Base-by-base conservation (phyloP, 176 grass and related monocot species). In the Juncus inflexus region DNA sequence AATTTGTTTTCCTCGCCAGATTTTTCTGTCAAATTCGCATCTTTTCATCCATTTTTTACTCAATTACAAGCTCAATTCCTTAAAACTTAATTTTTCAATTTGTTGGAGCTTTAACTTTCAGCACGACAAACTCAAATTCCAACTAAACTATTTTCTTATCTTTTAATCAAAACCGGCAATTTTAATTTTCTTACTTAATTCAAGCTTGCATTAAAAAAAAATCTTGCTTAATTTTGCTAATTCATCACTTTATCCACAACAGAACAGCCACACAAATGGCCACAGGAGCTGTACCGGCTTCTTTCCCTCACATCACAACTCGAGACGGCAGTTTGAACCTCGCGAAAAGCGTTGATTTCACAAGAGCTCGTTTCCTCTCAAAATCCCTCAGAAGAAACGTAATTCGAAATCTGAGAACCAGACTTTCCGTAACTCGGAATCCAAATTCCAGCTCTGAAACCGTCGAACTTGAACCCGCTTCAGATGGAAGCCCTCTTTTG, bases 401-500 rank as follows among this genome's bases (percentile, higher is more conserved):
- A 28, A 15, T 66, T 39, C 69, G 63, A 41, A 74, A 67, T 5
- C 74, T 77, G 0, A 79, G 74, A 58, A 74, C 59, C 80, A 76
- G 70, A 70, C 50, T 65, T 39, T 81, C 84, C 41, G 77, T 83
- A 12, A 78, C 65, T 3, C 81, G 52, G 78, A 97, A 81, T 73
- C 83, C 92, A 3, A 84, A 76, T 61, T 64, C 85, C 42, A 88
- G 89, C 12, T 99, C 94, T 3, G 89, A 99, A 74, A 99, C 83
- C 2, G 79, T 86, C 63, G 88, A 99, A 75, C 76, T 92, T 11
- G 79, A 99, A 70, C 85, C 88, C n/a, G 86, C 94, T 58, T 92
- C 94, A 4, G 85, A 99, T 75, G 94, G 94, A 80, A 99, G 94
- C 75, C 94, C 88, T 7, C 94, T 92, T 60, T 72, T 92, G 77